Percentiles rank a stretch among this genome's conserved stretches.
phyloP scores from a whole-genome alignment of 176 grass and related monocot species.

The Aechmea fasciata region DNA sequence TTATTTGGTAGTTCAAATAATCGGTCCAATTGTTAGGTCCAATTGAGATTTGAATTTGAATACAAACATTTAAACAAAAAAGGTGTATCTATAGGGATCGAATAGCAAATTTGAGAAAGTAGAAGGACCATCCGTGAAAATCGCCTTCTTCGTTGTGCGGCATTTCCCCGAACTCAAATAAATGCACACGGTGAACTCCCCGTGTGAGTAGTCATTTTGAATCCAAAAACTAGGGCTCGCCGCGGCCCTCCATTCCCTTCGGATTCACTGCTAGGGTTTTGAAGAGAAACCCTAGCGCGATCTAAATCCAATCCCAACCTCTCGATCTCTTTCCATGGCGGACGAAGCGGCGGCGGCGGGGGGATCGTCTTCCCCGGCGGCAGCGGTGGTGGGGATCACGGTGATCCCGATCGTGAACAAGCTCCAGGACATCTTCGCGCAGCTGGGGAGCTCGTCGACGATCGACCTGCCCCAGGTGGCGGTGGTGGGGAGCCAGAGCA shows the following conservation, averaged over 20 bases:
- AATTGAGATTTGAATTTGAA: no score
- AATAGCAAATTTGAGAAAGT: no score
- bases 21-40: no score
- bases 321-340: slow-evolving; percentile 36
- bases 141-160: no score
- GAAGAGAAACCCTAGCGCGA: slow-evolving; percentile 8
- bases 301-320: neutral
- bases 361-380: slow-evolving; percentile 19
- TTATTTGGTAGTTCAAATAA: no score
- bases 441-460: slow-evolving; percentile 73
- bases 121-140: no score
- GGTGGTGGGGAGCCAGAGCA: slow-evolving; percentile 92
- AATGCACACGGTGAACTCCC: neutral
- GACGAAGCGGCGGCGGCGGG: slow-evolving; percentile 24
- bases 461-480: slow-evolving; percentile 93
- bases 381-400: slow-evolving; percentile 51
- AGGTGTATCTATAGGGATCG: no score
- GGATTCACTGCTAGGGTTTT: neutral
- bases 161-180: neutral
- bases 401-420: slow-evolving; percentile 99
- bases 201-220: neutral
- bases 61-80: no score
- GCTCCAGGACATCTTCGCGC: slow-evolving; percentile 96
- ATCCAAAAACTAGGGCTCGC: neutral
- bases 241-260: neutral